Base-by-base conservation (phyloP, 1,284 basidiomycete species). In the Heterobasidion occidentale region DNA sequence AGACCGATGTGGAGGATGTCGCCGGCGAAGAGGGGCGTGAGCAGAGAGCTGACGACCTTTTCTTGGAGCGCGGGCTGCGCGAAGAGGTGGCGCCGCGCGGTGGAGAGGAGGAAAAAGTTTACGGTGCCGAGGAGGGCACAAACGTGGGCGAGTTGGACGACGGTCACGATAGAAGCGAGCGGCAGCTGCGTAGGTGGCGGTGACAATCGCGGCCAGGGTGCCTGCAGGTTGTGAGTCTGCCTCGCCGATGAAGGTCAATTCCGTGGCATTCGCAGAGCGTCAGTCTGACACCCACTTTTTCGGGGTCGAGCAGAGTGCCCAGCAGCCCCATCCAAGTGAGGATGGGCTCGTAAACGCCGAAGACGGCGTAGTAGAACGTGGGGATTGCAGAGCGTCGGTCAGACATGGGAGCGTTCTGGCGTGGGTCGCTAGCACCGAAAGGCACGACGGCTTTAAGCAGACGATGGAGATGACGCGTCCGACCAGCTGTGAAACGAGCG, bases 61-160 rank as follows among this genome's bases (percentile, higher is more conserved):
- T 87, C 87, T 68, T 88, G 84, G n/a, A 88, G 65, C 1, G 78
- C 78, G 14, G 79, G 83, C 49, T 81, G 75, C 2, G 70, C 68
- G 36, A 74, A 73, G 51, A 90, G 74, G 66, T 89, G 77, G 54
- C 69, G 78, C 53, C 84, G 80, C 27, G 76, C 76, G 5, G 84
- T 75, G 14, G 77, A 74, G 50, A 90, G 77, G 44, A 89, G 68
- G 68, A 83, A 88, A 57, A 80, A 65, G 65, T 90, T 90, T 58
- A 90, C 66, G 58, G 86, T 65, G 27, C 88, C 87, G 57, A 90
- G 67, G 35, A 90, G 80, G 46, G 79, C 84, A 62, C 87, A 88
- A 55, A 86, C 86, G 62, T 90, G 84, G 1, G 83, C 86, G 55
- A 90, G 82, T 65, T 90, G 87, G 44, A 86, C 67, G 60, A 79